These are phyloP conservation scores for Viola pubescens DNA, from an alignment of 441 rosid species.

Conservation along the genomic window DNA sequence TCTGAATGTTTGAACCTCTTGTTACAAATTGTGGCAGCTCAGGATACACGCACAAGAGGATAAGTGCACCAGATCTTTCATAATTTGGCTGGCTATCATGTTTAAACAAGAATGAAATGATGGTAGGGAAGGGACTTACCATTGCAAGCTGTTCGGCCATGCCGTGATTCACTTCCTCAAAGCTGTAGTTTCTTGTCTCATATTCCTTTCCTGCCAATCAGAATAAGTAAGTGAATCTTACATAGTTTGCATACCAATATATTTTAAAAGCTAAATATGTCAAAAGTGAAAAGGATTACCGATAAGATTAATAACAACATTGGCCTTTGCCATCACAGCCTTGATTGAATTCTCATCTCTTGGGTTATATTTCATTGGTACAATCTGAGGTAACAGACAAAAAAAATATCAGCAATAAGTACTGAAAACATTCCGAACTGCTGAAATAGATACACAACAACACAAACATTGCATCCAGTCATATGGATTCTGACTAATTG, in stretches of 20 bases:
- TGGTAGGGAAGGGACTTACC: slow-evolving; percentile 40
- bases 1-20: no score
- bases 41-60: slow-evolving; percentile 3
- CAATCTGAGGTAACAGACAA: slow-evolving; percentile 50
- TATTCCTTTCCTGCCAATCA: slow-evolving; percentile 29
- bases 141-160: slow-evolving; percentile 79
- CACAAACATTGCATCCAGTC: background rate
- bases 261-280: slow-evolving; percentile 3
- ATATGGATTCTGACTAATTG: background rate
- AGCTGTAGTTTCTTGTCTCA: slow-evolving; percentile 91
- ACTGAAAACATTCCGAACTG: slow-evolving; percentile 3
- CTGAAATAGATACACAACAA: background rate
- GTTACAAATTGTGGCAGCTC: background rate
- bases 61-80: background rate
- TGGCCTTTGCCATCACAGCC: slow-evolving; percentile 99
- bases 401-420: slow-evolving; percentile 2
- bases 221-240: no score
- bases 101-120: background rate
- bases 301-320: slow-evolving; percentile 91
- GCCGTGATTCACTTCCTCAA: slow-evolving; percentile 81
- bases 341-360: slow-evolving; percentile 88
- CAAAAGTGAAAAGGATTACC: slow-evolving; percentile 35
- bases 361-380: slow-evolving; percentile 85
- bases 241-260: slow-evolving; percentile 9
- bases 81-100: background rate